Conservation (phyloP, 2,329 filamentous ascomycete species). For the Thelonectria olida region DNA sequence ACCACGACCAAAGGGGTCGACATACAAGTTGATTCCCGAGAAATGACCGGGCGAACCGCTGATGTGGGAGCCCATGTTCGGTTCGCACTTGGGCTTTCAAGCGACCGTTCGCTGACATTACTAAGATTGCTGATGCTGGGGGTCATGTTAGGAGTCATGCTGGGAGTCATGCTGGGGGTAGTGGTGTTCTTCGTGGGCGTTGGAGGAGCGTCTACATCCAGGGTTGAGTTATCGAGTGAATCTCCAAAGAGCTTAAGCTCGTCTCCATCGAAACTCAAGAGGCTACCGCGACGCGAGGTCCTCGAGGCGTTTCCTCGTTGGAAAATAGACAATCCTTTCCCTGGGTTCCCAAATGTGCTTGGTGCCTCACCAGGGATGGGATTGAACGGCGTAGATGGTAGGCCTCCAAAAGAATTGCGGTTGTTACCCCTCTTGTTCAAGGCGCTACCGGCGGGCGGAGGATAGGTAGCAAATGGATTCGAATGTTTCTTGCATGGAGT, state of each 20-base stretch:
- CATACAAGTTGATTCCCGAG: slow-evolving; percentile 57
- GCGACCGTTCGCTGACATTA: slow-evolving; percentile 49
- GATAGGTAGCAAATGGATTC: slow-evolving; percentile 74
- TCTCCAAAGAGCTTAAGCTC: slow-evolving; percentile 64
- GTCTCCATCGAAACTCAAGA: slow-evolving; percentile 83
- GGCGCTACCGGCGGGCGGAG: slow-evolving; percentile 65
- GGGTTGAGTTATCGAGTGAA: slow-evolving; percentile 36
- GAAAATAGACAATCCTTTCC: slow-evolving; percentile 74
- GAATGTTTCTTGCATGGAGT: slow-evolving; percentile 93
- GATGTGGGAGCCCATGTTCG: slow-evolving; percentile 56
- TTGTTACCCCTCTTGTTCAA: slow-evolving; percentile 70
- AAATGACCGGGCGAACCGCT: slow-evolving; percentile 47
- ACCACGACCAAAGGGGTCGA: slow-evolving; percentile 39
- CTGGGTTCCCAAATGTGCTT: slow-evolving; percentile 63
- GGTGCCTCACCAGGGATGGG: slow-evolving; percentile 59
- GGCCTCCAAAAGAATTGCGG: slow-evolving; percentile 75
- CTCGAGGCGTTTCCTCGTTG: slow-evolving; percentile 59
- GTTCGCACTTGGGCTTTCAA: slow-evolving; percentile 57
- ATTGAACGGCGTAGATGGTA: slow-evolving; percentile 84
- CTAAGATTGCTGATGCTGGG: slow-evolving; percentile 52
- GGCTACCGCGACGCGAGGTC: slow-evolving; percentile 69
- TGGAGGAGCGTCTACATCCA: slow-evolving; percentile 77
- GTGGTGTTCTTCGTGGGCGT: slow-evolving; percentile 85
- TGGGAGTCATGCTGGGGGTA: slow-evolving; percentile 55
- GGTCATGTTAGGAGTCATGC: too few relatives aligned